A percentile compares a stretch with the other conserved stretches of the same genome.
Conservation (phyloP, 2,329 filamentous ascomycete genomes). For the Coniochaeta prunicola region DNA sequence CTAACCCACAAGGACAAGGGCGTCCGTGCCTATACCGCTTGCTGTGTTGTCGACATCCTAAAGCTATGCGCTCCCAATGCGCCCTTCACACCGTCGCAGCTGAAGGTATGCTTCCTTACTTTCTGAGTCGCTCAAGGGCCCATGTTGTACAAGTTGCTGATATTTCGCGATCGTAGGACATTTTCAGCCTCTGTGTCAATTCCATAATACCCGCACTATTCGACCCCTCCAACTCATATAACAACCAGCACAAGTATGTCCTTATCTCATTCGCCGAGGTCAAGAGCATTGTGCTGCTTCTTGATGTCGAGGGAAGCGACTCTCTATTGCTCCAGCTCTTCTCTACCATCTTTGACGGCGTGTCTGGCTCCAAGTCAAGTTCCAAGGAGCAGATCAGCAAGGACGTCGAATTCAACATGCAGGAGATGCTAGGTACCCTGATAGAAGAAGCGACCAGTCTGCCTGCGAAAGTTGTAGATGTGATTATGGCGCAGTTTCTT, state of each 20-base stretch:
- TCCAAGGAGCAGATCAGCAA: slow-evolving; percentile 78
- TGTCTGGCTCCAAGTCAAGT: slow-evolving; percentile 60
- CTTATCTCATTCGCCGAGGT: slow-evolving; percentile 83
- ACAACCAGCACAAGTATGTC: slow-evolving; percentile 87
- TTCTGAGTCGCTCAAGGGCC: slow-evolving; percentile 12
- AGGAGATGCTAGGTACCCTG: slow-evolving; percentile 72
- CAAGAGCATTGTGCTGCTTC: slow-evolving; percentile 88
- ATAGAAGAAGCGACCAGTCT: slow-evolving; percentile 79
- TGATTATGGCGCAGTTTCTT: slow-evolving; percentile 92
- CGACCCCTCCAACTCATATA: slow-evolving; percentile 83
- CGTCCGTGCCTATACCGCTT: slow-evolving; percentile 80
- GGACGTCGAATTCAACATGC: slow-evolving; percentile 91
- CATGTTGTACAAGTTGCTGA: background rate
- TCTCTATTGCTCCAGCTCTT: slow-evolving; percentile 76
- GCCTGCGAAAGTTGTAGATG: slow-evolving; percentile 76
- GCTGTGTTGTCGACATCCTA: slow-evolving; percentile 88
- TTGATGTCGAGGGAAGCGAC: slow-evolving; percentile 78
- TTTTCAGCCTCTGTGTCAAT: slow-evolving; percentile 83
- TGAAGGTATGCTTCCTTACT: slow-evolving; percentile 57
- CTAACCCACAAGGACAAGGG: slow-evolving; percentile 89
- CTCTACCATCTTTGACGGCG: slow-evolving; percentile 83
- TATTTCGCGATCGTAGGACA: slow-evolving; percentile 53
- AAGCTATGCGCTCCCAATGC: slow-evolving; percentile 90
- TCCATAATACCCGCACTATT: slow-evolving; percentile 78
- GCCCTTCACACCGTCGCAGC: slow-evolving; percentile 81